Conservation (phyloP, 1,284 basidiomycete species). For the Cystobasidiaceae sp. region DNA sequence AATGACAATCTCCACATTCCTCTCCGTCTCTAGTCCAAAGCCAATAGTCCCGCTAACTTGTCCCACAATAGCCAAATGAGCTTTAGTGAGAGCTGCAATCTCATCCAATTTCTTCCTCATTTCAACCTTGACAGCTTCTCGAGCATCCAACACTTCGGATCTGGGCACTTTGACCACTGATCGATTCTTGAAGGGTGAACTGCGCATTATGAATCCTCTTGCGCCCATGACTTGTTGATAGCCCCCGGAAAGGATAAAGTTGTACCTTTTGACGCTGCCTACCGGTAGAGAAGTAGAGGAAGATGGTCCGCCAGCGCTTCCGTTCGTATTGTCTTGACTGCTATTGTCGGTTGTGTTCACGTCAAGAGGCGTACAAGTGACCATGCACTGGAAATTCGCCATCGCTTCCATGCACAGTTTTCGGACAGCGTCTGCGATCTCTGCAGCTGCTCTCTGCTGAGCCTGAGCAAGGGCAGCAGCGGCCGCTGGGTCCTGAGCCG, state of each 20-base stretch:
- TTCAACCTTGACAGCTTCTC: constrained; percentile 78
- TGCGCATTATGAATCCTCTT: constrained; percentile 79
- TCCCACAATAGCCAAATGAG: constrained; percentile 72
- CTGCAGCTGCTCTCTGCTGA: constrained; percentile 1
- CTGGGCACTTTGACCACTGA: constrained; percentile 81
- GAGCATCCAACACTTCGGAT: constrained; percentile 83
- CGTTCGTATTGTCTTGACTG: neutral
- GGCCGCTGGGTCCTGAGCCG: neutral
- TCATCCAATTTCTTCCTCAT: constrained; percentile 84
- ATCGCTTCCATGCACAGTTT: constrained; percentile 26
- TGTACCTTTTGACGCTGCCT: constrained; percentile 65
- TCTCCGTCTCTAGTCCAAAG: constrained; percentile 82
- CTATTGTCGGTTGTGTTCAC: neutral
- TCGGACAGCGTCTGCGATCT: constrained; percentile 6
- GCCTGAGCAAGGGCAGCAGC: neutral
- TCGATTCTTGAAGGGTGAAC: constrained; percentile 82
- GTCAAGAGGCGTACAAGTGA: constrained; percentile 14
- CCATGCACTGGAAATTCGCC: constrained; percentile 20
- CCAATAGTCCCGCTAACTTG: constrained; percentile 42
- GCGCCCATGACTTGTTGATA: constrained; percentile 91
- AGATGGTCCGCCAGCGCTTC: neutral
- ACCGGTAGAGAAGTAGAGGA: too few species aligned
- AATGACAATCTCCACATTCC: constrained; percentile 85
- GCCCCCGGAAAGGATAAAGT: constrained; percentile 83
- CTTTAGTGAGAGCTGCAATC: constrained; percentile 78